These are phyloP conservation scores for Diaporthe ilicicola DNA, from an alignment of 2,329 filamentous ascomycete genomes.

Conservation along the genomic window DNA sequence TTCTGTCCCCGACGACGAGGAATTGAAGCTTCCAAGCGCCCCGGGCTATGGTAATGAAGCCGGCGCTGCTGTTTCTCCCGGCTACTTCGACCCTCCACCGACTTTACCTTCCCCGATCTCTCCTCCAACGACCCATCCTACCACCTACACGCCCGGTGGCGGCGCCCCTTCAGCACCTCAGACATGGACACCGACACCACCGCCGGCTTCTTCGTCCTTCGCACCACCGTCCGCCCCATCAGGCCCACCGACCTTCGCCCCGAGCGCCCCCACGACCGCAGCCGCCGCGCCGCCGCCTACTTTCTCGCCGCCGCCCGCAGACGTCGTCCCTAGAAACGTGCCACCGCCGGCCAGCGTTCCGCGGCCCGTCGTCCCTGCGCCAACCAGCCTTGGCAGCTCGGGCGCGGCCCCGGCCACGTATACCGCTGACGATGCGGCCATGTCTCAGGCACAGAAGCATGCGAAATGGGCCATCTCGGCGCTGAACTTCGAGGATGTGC, in stretches of 20 bases:
- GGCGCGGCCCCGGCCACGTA: constrained; percentile 31
- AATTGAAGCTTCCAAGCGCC: constrained; percentile 41
- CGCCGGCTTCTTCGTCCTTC: constrained; percentile 43
- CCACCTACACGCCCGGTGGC: constrained; percentile 36
- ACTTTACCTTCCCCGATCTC: constrained; percentile 40
- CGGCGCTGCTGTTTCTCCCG: constrained; percentile 25
- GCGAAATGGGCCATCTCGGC: constrained; percentile 97
- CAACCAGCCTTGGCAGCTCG: constrained; percentile 17
- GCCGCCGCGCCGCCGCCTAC: constrained; percentile 41
- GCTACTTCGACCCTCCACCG: constrained; percentile 33
- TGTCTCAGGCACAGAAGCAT: constrained; percentile 89
- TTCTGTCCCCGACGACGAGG: constrained; percentile 35
- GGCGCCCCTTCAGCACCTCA: constrained; percentile 39
- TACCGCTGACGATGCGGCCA: constrained; percentile 70
- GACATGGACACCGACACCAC: constrained; percentile 37
- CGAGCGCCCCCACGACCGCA: constrained; percentile 38
- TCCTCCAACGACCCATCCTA: constrained; percentile 41
- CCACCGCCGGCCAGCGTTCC: constrained; percentile 34
- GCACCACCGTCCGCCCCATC: constrained; percentile 39
- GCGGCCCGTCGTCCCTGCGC: constrained; percentile 33
- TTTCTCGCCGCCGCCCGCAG: constrained; percentile 34
- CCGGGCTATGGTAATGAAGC: constrained; percentile 36
- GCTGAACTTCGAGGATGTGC: constrained; percentile 93
- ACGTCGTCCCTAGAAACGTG: constrained; percentile 33
- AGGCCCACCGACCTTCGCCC: constrained; percentile 40